These are phyloP conservation scores for Sedum album DNA, from an alignment of 164 flowering plant species.

Conservation along the genomic window DNA sequence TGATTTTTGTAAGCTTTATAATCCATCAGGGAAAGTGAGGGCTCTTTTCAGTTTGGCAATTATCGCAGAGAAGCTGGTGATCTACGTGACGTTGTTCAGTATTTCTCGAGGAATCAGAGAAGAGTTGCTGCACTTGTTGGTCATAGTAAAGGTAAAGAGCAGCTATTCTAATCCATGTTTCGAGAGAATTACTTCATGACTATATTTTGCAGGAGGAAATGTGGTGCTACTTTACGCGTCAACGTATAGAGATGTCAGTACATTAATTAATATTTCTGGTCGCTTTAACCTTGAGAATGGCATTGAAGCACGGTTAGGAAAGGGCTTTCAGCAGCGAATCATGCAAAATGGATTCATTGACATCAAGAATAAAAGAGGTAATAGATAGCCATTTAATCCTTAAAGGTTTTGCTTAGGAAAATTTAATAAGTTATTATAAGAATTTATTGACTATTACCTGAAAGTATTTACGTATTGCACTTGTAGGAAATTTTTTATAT, in stretches of 20 bases:
- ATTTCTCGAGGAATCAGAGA: conserved; percentile 31
- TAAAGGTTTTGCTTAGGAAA: not conserved
- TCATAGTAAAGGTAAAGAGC: conserved; percentile 70
- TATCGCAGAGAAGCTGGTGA: conserved; percentile 62
- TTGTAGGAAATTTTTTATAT: conserved; percentile 54
- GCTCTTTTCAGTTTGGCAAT: conserved; percentile 66
- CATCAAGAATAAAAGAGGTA: conserved; percentile 41
- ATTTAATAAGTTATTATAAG: too few species aligned
- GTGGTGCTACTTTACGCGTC: conserved; percentile 67
- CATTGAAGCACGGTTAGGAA: conserved; percentile 59
- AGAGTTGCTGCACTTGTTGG: conserved; percentile 48
- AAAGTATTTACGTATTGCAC: not conserved
- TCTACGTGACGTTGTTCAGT: conserved; percentile 43
- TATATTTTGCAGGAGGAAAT: conserved; percentile 48
- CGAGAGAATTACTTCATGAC: not conserved
- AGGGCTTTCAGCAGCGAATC: conserved; percentile 39
- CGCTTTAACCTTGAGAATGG: conserved; percentile 56
- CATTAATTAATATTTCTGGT: conserved; percentile 52
- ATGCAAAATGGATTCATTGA: conserved; percentile 58
- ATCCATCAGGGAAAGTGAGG: conserved; percentile 69
- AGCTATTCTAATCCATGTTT: not conserved
- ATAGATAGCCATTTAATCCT: conserved; percentile 2
- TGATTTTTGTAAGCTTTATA: not conserved
- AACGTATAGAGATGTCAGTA: conserved; percentile 34
- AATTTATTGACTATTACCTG: not conserved